A percentile compares a stretch with the other conserved stretches of the same genome.
phyloP scores from a whole-genome alignment of 2,329 filamentous ascomycete genomes.

The Xylariaceae sp. region DNA sequence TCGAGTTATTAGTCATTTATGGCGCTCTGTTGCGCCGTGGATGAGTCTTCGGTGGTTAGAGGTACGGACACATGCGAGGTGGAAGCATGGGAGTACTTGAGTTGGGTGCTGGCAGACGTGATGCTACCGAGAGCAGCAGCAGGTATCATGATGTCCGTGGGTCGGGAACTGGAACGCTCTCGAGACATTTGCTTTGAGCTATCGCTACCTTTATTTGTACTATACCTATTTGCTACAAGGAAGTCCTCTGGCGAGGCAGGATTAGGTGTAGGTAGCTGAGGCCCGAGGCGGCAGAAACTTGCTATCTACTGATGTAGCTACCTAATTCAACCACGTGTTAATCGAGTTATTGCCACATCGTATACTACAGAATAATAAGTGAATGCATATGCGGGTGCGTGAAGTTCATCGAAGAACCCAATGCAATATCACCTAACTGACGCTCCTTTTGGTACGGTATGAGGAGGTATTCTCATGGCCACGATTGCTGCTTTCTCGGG shows the following conservation, averaged over 20 bases:
- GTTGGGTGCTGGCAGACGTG: not conserved
- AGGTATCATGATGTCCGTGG: not conserved
- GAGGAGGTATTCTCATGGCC: too few species aligned
- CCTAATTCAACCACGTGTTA: not conserved
- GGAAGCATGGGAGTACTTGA: slow-evolving; percentile 1
- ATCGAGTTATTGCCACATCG: not conserved
- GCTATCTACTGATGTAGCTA: too few species aligned
- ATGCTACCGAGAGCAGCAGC: not conserved
- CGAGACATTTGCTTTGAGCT: slow-evolving; percentile 1
- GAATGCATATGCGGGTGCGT: too few species aligned
- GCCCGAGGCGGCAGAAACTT: not conserved
- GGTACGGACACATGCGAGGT: not conserved
- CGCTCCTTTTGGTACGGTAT: too few species aligned
- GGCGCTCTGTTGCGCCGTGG: slow-evolving; percentile 1
- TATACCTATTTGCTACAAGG: slow-evolving; percentile 6
- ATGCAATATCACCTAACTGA: too few species aligned
- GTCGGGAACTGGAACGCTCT: not conserved
- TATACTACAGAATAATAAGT: too few species aligned
- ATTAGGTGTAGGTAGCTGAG: not conserved
- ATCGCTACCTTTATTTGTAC: slow-evolving; percentile 7
- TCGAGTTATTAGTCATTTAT: not conserved
- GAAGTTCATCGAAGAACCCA: too few species aligned
- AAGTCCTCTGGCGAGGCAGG: not conserved
- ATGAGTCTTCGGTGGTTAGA: not conserved
- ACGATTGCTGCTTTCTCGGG: too few species aligned